Percentiles rank a stretch among this genome's conserved stretches.
Conservation (phyloP, 148 eudicot species). For the Vaccinium vitisidaea region DNA sequence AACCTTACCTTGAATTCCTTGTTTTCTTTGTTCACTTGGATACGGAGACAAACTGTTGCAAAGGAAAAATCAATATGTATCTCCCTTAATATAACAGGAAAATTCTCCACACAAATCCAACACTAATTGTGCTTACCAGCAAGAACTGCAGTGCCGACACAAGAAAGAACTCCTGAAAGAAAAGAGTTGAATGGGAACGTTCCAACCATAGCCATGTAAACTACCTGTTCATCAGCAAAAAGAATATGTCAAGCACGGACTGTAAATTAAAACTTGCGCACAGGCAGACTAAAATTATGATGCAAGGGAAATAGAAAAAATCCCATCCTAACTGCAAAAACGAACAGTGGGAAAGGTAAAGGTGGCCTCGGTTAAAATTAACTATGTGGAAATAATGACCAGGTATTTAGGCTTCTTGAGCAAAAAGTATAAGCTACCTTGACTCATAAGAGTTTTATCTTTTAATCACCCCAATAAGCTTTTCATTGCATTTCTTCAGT, state of each 20-base stretch:
- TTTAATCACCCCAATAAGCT: no score
- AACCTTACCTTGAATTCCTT: slow-evolving; percentile 90
- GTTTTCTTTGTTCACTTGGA: slow-evolving; percentile 97
- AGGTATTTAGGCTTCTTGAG: neutral
- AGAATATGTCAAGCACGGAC: neutral
- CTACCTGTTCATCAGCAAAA: slow-evolving; percentile 52
- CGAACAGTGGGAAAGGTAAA: neutral
- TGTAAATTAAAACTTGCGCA: neutral
- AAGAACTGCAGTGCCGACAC: slow-evolving; percentile 94
- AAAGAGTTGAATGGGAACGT: slow-evolving; percentile 98
- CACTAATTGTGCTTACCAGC: slow-evolving; percentile 65
- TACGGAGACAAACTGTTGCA: slow-evolving; percentile 80
- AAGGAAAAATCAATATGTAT: slow-evolving; percentile 16
- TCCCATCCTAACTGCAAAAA: neutral
- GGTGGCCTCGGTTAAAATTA: neutral
- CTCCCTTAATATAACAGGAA: neutral
- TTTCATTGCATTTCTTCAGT: no score
- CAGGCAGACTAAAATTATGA: neutral
- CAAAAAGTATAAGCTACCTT: no score
- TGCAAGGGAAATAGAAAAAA: no score
- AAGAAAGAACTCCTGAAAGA: slow-evolving; percentile 93
- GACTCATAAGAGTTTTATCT: no score
- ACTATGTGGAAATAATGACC: neutral
- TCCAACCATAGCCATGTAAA: slow-evolving; percentile 90
- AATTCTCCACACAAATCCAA: neutral